phyloP scores from a whole-genome alignment of 2,329 filamentous ascomycete genomes.

The Hypoxylon sp. region DNA sequence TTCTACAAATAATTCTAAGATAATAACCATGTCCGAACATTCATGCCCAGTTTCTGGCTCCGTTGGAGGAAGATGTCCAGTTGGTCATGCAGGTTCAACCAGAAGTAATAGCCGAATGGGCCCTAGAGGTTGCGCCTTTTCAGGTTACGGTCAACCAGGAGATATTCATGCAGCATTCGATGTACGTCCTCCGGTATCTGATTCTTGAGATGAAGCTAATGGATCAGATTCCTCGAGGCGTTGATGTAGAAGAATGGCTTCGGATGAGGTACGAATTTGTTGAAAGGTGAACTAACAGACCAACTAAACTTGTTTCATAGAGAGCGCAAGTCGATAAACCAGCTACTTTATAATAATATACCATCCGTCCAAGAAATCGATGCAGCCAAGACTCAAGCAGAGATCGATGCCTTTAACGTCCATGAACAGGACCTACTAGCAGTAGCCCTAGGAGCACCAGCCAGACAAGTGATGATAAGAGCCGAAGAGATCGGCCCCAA shows the following conservation, averaged over 20 bases:
- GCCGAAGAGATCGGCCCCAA: conserved; percentile 66
- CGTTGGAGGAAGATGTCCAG: conserved; percentile 46
- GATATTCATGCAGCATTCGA: conserved; percentile 56
- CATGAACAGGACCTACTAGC: conserved; percentile 66
- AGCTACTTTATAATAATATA: conserved; percentile 62
- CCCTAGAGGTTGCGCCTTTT: conserved; percentile 56
- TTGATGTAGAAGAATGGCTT: conserved; percentile 63
- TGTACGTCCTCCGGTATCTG: conserved; percentile 30
- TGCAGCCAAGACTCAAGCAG: conserved; percentile 56
- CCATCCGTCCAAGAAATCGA: conserved; percentile 59
- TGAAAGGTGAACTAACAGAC: neutral
- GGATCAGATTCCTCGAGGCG: conserved; percentile 61
- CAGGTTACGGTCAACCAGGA: conserved; percentile 55
- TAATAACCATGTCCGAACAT: conserved; percentile 43
- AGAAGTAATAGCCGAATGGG: conserved; percentile 53
- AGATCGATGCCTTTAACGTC: conserved; percentile 64
- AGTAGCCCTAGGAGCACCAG: conserved; percentile 67
- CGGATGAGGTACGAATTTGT: conserved; percentile 56
- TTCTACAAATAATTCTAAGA: conserved; percentile 30
- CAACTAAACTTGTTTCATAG: conserved; percentile 47
- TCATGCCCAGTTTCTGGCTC: conserved; percentile 45
- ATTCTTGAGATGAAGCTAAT: conserved; percentile 29
- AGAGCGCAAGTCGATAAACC: conserved; percentile 64
- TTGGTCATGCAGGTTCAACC: conserved; percentile 47
- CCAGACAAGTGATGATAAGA: conserved; percentile 67